Base-by-base conservation (phyloP, 1,284 basidiomycete genomes). In the Tilletia caries region DNA sequence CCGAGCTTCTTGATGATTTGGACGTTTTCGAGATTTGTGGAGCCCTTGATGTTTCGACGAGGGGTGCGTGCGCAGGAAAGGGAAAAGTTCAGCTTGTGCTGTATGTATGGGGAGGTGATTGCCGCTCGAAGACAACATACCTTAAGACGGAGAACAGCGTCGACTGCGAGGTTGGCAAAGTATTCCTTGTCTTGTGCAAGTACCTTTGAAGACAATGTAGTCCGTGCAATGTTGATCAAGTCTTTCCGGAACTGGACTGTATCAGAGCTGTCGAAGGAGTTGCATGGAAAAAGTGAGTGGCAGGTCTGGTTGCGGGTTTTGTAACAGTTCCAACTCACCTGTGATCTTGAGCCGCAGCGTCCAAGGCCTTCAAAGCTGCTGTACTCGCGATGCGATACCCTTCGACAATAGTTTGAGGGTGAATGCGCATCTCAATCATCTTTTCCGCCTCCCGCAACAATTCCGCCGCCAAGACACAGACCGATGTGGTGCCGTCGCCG, bases 1-100 rank as follows among this genome's bases (percentile, higher is more conserved):
- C 96, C 96, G 44, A 93, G 92, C 86, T 98, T 98, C 87, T 99
- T 99, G 87, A 98, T 99, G 85, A 98, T 92, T 85, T 99, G 96
- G 76, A 99, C 98, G 84, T 98, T 95, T 79, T 99, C 96, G 32
- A 99, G 87, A 86, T 98, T 92, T 68, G 93, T 95, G 44, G 93
- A 95, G 33, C 94, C 94, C 87, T 65, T 12, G 37, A 41, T 6
- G 37, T 41, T 6, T 10, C 37, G 37, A 6, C 8, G 37, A 15
- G 37, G 15, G 37, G 37, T 41, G 37, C 8, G 37, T 41, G 37
- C 10, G 37, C 8, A 41, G 8, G 37, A n/a, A n/a, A n/a, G 50
- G 13, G n/a, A 4, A 33, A 52, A 52, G 23, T 15, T 12, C 48
- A 15, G 58, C 15, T 62, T 10, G 23, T 23, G 8, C 23, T 62